Conservation (phyloP, 2,329 filamentous ascomycete genomes). For the Fusarium annulatum region DNA sequence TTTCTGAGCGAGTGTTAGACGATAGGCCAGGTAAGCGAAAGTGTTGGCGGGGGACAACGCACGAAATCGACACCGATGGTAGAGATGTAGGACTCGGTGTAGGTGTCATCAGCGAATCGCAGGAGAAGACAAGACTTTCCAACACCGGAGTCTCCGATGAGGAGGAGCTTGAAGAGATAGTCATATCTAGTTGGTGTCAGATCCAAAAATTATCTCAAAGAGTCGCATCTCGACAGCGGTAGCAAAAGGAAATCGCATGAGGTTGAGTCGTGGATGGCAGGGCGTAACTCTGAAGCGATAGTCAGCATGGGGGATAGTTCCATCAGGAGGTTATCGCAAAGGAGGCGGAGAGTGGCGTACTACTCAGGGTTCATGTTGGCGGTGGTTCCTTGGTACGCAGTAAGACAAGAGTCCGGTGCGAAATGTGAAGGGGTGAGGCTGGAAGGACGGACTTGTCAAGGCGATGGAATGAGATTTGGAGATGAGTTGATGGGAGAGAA, state of each 20-base stretch:
- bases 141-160: slow-evolving; percentile 99
- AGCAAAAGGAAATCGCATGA: neutral
- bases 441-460: slow-evolving; percentile 11
- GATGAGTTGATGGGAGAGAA: slow-evolving; percentile 46
- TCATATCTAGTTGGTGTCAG: slow-evolving; percentile 82
- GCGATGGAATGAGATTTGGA: slow-evolving; percentile 37
- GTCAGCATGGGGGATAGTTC: slow-evolving; percentile 41
- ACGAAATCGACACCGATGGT: slow-evolving; percentile 99
- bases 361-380: slow-evolving; percentile 91
- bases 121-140: slow-evolving; percentile 99
- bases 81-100: slow-evolving; percentile 99
- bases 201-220: slow-evolving; percentile 23
- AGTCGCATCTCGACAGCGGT: slow-evolving; percentile 15
- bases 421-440: slow-evolving; percentile 2
- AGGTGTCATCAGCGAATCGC: slow-evolving; percentile 98
- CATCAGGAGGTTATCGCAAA: slow-evolving; percentile 49
- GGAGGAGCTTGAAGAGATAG: slow-evolving; percentile 99
- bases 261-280: slow-evolving; percentile 10
- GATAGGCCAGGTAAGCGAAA: slow-evolving; percentile 4
- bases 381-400: slow-evolving; percentile 39
- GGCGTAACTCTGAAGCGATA: slow-evolving; percentile 41
- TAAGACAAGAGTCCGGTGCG: slow-evolving; percentile 14
- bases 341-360: slow-evolving; percentile 66
- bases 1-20: slow-evolving; percentile 72
- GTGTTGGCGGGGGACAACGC: slow-evolving; percentile 56